phyloP scores from a whole-genome alignment of 2,329 filamentous ascomycete genomes.

The Hypoxylon sp. region DNA sequence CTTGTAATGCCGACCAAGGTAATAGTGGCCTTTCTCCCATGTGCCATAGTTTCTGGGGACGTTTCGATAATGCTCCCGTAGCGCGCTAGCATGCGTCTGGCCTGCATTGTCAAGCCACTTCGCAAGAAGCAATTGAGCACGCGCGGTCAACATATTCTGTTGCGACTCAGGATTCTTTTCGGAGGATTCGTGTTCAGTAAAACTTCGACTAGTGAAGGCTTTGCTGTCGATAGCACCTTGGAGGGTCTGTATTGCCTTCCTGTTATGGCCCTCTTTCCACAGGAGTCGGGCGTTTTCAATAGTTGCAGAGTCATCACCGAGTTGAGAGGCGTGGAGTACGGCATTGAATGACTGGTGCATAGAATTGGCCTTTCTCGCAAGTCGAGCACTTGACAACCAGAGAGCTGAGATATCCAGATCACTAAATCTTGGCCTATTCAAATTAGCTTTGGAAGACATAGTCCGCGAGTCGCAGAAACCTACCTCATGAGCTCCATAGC shows the following conservation, averaged over 20 bases:
- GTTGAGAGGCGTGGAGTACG: slow-evolving; percentile 86
- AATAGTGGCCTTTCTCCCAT: slow-evolving; percentile 99
- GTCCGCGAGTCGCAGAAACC: slow-evolving; percentile 51
- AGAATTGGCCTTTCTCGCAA: slow-evolving; percentile 88
- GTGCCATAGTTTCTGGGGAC: slow-evolving; percentile 78
- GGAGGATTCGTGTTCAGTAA: slow-evolving; percentile 57
- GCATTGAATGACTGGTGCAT: slow-evolving; percentile 93
- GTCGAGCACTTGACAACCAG: slow-evolving; percentile 87
- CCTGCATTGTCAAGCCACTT: slow-evolving; percentile 98
- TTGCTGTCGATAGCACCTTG: slow-evolving; percentile 87
- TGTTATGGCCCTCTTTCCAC: slow-evolving; percentile 93
- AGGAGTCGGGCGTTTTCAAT: slow-evolving; percentile 94
- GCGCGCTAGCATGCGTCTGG: slow-evolving; percentile 85
- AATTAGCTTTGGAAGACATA: slow-evolving; percentile 42
- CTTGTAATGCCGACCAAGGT: slow-evolving; percentile 96
- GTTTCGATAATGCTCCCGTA: slow-evolving; percentile 86
- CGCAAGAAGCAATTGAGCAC: slow-evolving; percentile 89
- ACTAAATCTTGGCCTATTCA: slow-evolving; percentile 69
- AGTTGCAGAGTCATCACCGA: slow-evolving; percentile 88
- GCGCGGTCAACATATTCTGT: slow-evolving; percentile 75
- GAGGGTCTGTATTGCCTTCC: slow-evolving; percentile 93
- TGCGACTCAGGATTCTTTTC: slow-evolving; percentile 62
- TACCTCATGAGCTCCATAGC: slow-evolving; percentile 85
- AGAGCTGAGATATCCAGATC: slow-evolving; percentile 83
- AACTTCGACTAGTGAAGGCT: slow-evolving; percentile 73